Conservation (phyloP, 1,284 basidiomycete genomes). For the Ustilago sp. region DNA sequence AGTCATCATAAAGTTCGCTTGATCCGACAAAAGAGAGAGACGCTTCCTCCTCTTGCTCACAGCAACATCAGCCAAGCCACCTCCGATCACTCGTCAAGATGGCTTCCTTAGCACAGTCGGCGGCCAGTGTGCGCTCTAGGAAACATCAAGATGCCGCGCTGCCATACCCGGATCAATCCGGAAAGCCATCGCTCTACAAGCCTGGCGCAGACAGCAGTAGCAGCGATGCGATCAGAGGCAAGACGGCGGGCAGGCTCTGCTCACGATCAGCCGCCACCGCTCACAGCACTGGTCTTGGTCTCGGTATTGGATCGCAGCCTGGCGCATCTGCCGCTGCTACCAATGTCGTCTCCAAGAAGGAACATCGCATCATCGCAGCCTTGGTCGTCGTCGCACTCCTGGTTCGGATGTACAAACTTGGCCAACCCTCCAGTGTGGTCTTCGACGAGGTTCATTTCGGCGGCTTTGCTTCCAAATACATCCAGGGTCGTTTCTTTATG, state of each 20-base stretch:
- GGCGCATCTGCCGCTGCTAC: slow-evolving; percentile 41
- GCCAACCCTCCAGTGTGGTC: slow-evolving; percentile 66
- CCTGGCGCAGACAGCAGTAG: slow-evolving; percentile 12
- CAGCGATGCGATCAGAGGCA: slow-evolving; percentile 33
- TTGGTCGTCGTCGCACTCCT: slow-evolving; percentile 44
- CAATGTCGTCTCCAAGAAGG: slow-evolving; percentile 25
- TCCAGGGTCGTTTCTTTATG: slow-evolving; percentile 88
- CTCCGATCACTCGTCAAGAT: slow-evolving; percentile 16
- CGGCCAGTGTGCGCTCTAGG: slow-evolving; percentile 47
- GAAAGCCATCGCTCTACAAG: slow-evolving; percentile 43
- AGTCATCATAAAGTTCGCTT: not conserved
- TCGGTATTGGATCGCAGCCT: slow-evolving; percentile 48
- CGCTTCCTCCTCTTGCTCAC: no score
- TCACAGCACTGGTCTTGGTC: slow-evolving; percentile 46
- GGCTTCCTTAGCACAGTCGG: slow-evolving; percentile 52
- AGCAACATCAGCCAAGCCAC: not conserved
- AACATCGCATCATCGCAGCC: slow-evolving; percentile 43
- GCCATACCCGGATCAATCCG: not conserved
- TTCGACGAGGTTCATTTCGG: slow-evolving; percentile 70
- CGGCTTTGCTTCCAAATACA: slow-evolving; percentile 81
- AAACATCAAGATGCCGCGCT: slow-evolving; percentile 19
- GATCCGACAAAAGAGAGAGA: no score
- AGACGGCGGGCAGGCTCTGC: slow-evolving; percentile 32
- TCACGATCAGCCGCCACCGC: slow-evolving; percentile 9
- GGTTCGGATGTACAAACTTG: slow-evolving; percentile 61